These are phyloP conservation scores for Pleurotus tuoliensis DNA, from an alignment of 768 basidiomycete genomes.

Conservation along the genomic window DNA sequence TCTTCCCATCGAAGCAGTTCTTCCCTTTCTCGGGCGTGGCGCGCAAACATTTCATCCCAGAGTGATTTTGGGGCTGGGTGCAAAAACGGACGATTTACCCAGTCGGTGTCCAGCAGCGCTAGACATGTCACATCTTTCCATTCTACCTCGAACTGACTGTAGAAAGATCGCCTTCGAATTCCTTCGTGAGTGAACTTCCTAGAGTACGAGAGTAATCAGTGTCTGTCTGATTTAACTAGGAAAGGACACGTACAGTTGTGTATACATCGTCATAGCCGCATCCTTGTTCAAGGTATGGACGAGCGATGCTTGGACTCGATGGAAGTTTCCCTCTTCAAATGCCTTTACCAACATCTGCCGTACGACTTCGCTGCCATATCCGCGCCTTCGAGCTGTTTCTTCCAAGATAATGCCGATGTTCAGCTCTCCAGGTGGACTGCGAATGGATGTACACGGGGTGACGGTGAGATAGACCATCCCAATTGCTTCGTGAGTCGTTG, in stretches of 20 bases:
- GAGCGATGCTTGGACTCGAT: constrained; percentile 52
- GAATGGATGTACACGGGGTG: constrained; percentile 25
- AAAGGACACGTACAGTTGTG: constrained; percentile 27
- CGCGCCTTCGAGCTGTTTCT: constrained; percentile 30
- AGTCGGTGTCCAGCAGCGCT: constrained; percentile 60
- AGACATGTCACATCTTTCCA: constrained; percentile 63
- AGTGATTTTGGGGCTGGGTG: constrained; percentile 33
- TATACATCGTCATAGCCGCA: constrained; percentile 43
- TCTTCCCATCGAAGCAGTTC: constrained; percentile 53
- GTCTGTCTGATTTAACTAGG: not conserved
- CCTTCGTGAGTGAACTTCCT: constrained; percentile 67
- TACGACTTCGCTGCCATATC: constrained; percentile 45
- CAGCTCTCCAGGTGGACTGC: constrained; percentile 33
- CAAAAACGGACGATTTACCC: constrained; percentile 34
- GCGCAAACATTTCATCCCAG: constrained; percentile 61
- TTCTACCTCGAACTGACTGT: constrained; percentile 33
- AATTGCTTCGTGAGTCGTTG: constrained; percentile 15
- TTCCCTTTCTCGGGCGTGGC: constrained; percentile 56
- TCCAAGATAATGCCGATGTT: constrained; percentile 53
- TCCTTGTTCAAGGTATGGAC: constrained; percentile 41
- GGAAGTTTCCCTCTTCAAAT: constrained; percentile 40
- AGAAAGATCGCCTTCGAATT: constrained; percentile 51
- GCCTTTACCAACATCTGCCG: constrained; percentile 40
- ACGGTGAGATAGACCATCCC: constrained; percentile 41
- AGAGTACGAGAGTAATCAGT: not conserved